phyloP scores from a whole-genome alignment of 768 basidiomycete genomes.

The Strobilomyces confusus region DNA sequence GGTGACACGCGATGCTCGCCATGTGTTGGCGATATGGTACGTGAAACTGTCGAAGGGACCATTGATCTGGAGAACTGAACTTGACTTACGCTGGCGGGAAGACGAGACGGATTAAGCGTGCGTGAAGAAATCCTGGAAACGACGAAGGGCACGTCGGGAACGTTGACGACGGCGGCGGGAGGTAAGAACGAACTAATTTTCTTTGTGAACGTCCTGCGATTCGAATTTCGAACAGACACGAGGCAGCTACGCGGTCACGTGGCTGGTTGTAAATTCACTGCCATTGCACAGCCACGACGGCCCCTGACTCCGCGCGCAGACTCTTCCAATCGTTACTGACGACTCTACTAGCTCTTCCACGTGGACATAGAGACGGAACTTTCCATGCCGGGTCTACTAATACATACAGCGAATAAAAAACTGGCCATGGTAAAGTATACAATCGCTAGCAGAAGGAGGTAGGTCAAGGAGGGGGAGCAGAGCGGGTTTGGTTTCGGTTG shows the following conservation, averaged over 20 bases:
- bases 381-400: no score
- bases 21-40: slow-evolving; percentile 27
- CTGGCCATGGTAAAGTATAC: no score
- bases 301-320: no score
- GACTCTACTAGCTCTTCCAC: no score
- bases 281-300: background rate
- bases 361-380: no score
- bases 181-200: slow-evolving; percentile 16
- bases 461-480: no score
- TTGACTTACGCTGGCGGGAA: slow-evolving; percentile 10
- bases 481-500: no score
- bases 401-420: no score
- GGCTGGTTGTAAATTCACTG: slow-evolving; percentile 20
- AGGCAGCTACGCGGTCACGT: slow-evolving; percentile 35
- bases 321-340: no score
- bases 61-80: slow-evolving; percentile 14
- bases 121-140: background rate
- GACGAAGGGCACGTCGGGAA: slow-evolving; percentile 17
- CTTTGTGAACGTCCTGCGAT: slow-evolving; percentile 23
- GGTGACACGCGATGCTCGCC: slow-evolving; percentile 31
- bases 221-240: slow-evolving; percentile 35
- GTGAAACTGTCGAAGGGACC: slow-evolving; percentile 18
- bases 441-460: no score
- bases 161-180: slow-evolving; percentile 16
- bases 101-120: background rate